Evolutionary conservation across 2,329 filamentous ascomycete genomes (phyloP).

Genomic region (Blastomyces emzantsi): DNA sequence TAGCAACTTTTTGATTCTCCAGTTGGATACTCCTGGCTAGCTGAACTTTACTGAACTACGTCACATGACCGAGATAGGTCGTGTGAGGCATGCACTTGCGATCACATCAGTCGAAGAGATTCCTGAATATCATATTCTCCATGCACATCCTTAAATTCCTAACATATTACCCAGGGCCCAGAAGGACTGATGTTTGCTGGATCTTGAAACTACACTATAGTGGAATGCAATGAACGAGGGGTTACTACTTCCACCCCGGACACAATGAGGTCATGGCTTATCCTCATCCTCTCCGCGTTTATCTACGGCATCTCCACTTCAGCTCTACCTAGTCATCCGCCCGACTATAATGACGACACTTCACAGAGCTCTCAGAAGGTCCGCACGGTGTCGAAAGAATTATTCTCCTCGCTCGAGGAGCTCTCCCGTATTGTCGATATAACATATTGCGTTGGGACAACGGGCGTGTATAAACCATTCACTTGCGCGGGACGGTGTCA

Average conservation of each 20-base stretch:
- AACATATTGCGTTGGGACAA: constrained; percentile 80
- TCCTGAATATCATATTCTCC: not conserved
- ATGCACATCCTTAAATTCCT: not conserved
- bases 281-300: constrained; percentile 5
- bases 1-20: no score
- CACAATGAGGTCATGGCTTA: constrained; percentile 2
- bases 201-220: not conserved
- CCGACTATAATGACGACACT: not conserved
- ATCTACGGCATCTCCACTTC: not conserved
- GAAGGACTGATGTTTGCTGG: no score
- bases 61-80: not conserved
- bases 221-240: not conserved
- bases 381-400: constrained; percentile 44
- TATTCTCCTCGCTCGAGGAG: constrained; percentile 79
- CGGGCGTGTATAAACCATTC: constrained; percentile 76
- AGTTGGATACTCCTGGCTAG: no score
- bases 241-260: not conserved
- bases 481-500: constrained; percentile 72
- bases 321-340: not conserved
- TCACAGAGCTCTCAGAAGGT: not conserved
- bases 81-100: not conserved
- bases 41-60: not conserved
- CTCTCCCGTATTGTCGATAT: constrained; percentile 89
- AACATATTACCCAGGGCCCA: not conserved
- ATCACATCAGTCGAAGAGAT: not conserved